Evolutionary conservation across 805 yeast species (phyloP), one percentile per base, ranked within the genome.

Genomic region (Tetrapisispora phaffii): DNA sequence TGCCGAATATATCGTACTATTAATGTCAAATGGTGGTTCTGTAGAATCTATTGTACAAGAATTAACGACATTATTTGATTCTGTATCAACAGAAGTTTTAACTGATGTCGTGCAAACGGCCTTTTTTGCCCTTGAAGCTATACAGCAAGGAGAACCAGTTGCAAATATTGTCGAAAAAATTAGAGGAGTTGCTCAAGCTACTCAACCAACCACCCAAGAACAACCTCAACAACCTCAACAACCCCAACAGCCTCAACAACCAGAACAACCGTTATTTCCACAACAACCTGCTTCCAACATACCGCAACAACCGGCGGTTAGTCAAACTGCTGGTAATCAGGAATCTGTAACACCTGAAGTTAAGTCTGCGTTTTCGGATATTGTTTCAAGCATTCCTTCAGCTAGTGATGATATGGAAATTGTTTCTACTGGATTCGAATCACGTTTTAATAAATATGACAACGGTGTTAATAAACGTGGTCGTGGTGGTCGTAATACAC

Each of bases 1-100:
- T 35, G 85, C 93, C 13, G 93, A 84, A 61, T 84, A 76, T 56
- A 77, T 84, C 46, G 73, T 79, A n/a, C 73, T 82, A 37, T 68
- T 84, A 60, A 80, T 84, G 49, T 79, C 81, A 13, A 82, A 81
- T 52, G 79, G 81, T 53, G 78, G 81, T 55, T 66, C 77, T 6
- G 74, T 81, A 12, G 71, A 69, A 16, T 83, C 79, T 44, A 80
- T 83, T 31, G 72, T 74, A 17, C 65, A 64, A 17, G 93, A 84
- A 56, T 70, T 85, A 26, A 68, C 75, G 31, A 74, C 76, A 37
- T 66, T 83, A 42, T 78, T 82, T 49, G 82, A 81, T 44, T 73
- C 76, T 17, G 75, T 81, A 41, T 76, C 80, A 36, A 73, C 75
- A 4, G 76, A 76, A 7, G 76, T 82, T n/a, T 73, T 79, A 47